phyloP scores from a whole-genome alignment of 2,329 filamentous ascomycete genomes.

The Didymella exigua region DNA sequence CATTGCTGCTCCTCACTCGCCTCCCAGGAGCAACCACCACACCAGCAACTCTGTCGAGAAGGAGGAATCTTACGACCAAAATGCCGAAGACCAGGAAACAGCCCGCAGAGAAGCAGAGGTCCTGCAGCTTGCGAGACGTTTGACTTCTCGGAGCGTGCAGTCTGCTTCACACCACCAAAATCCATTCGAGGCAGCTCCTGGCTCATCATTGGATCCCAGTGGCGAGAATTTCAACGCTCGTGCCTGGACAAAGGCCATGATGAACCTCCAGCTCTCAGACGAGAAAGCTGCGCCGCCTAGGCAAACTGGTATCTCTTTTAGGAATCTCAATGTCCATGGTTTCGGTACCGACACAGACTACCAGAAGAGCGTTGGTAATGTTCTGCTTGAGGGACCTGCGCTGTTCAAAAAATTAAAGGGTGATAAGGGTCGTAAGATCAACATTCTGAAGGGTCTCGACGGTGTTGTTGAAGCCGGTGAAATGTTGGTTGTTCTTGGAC shows the following conservation, averaged over 20 bases:
- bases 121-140: constrained; percentile 49
- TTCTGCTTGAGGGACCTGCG: constrained; percentile 51
- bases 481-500: constrained; percentile 77
- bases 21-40: constrained; percentile 25
- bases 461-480: constrained; percentile 72
- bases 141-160: constrained; percentile 49
- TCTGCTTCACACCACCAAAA: constrained; percentile 46
- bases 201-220: constrained; percentile 54
- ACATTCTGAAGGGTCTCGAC: constrained; percentile 72
- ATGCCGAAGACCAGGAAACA: constrained; percentile 27
- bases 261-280: constrained; percentile 53
- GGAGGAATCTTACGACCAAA: constrained; percentile 27
- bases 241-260: constrained; percentile 57
- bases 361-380: constrained; percentile 58
- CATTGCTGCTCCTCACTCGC: constrained; percentile 37
- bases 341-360: constrained; percentile 57
- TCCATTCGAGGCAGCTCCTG: constrained; percentile 47
- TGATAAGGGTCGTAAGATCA: constrained; percentile 53
- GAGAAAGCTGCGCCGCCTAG: constrained; percentile 49
- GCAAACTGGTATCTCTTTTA: constrained; percentile 56
- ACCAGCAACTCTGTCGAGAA: constrained; percentile 21
- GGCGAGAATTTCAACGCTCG: constrained; percentile 55
- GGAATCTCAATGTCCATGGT: constrained; percentile 55
- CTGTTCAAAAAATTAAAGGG: constrained; percentile 45
- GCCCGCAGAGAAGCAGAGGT: constrained; percentile 46